Base-by-base conservation (phyloP, 768 basidiomycete species). In the Hericium coralloides region DNA sequence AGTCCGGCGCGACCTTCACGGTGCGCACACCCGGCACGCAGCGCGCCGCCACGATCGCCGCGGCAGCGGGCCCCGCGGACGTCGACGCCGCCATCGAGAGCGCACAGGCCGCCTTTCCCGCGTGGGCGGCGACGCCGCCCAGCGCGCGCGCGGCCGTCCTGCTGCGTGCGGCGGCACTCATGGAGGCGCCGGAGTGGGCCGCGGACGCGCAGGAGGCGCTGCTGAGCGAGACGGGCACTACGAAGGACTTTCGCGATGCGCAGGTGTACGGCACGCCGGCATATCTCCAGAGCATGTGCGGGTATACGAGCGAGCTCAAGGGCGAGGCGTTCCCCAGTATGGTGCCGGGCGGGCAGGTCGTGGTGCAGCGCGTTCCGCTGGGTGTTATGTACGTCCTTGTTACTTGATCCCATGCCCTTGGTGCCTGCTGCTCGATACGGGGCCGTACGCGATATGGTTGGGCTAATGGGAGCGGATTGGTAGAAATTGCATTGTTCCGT, bases 401-500 rank as follows among this genome's bases (percentile, higher is more conserved):
- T 17, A 20, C 8, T 22, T 31, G 26, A 7, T 48, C n/a, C n/a
- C 26, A 31, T 31, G 26, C 26, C 5, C 26, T 31, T n/a, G n/a
- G n/a, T n/a, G 54, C 22, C n/a, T n/a, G n/a, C n/a, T n/a, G 26
- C 26, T 31, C 8, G 26, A 31, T 31, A 8, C 8, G 4, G 26
- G 18, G 18, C 10, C 18, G 52, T 5, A 9, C 25, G 49, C 53
- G 36, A 22, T 2, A 20, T 8, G 23, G 39, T 14, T 17, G 26
- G 3, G 31, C 52, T 58, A n/a, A n/a, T n/a, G n/a, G n/a, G n/a
- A 41, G 43, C 43, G 10, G 37, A 6, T 23, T 22, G 7, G 31
- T 58, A 82, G 80, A 22, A 72, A 80, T 53, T 74, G 76, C 3
- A 79, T 82, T 3, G 72, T 76, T 1, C 81, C 82, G 0, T 83